These are phyloP conservation scores for Cladosporium sp. DNA, from an alignment of 2,329 filamentous ascomycete genomes.

Conservation along the genomic window DNA sequence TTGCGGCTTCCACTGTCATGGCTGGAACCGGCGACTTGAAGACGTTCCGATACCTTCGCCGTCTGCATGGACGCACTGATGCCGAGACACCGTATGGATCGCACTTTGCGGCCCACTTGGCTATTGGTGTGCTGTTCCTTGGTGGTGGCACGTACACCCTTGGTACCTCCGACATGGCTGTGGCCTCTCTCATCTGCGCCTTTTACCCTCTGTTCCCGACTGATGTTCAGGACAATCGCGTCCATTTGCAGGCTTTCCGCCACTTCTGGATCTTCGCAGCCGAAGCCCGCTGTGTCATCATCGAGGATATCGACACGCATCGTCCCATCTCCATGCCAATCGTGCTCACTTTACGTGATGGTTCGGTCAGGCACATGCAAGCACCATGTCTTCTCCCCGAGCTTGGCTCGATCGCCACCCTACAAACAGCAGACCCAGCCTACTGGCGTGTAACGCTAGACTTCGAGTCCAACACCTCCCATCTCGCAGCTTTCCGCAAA, in stretches of 20 bases:
- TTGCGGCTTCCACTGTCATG: conserved; percentile 88
- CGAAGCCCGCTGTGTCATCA: conserved; percentile 83
- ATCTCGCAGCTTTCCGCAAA: conserved; percentile 65
- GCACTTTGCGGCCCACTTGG: conserved; percentile 88
- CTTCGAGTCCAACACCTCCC: conserved; percentile 64
- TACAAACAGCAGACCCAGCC: conserved; percentile 64
- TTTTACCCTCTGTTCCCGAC: conserved; percentile 94
- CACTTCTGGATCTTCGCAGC: conserved; percentile 96
- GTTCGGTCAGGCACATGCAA: conserved; percentile 38
- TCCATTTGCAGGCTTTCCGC: conserved; percentile 92
- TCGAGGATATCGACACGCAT: conserved; percentile 82
- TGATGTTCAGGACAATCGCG: conserved; percentile 88
- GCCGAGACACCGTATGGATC: conserved; percentile 86
- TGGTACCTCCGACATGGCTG: conserved; percentile 81
- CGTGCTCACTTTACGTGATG: conserved; percentile 32
- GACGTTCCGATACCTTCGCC: conserved; percentile 80
- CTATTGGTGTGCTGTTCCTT: conserved; percentile 86
- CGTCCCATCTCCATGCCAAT: conserved; percentile 65
- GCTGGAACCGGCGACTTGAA: conserved; percentile 88
- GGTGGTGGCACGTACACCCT: conserved; percentile 92
- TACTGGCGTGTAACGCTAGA: conserved; percentile 85
- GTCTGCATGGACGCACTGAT: conserved; percentile 84
- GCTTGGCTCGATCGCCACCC: conserved; percentile 61
- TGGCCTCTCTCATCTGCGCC: conserved; percentile 81
- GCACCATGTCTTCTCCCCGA: conserved; percentile 66